Percentiles rank a stretch among this genome's conserved stretches.
Evolutionary conservation across 306 rosid genomes (phyloP).

Genomic region (Carpinus viminea): DNA sequence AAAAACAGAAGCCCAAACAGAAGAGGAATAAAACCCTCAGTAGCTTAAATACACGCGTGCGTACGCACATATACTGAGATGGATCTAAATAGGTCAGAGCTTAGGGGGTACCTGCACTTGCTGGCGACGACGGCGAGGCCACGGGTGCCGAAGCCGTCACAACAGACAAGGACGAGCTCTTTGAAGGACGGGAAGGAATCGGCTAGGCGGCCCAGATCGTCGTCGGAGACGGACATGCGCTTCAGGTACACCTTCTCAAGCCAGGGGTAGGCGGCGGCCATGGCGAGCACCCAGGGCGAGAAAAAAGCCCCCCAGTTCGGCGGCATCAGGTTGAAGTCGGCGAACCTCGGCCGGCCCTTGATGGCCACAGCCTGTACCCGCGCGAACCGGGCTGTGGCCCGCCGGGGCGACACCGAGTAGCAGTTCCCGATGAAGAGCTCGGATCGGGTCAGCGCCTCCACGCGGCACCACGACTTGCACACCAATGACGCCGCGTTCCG

Average conservation of each 20-base stretch:
- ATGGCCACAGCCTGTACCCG: constrained; percentile 55
- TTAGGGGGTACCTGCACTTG: constrained; percentile 61
- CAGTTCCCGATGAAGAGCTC: constrained; percentile 87
- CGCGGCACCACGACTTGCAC: constrained; percentile 88
- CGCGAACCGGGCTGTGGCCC: constrained; percentile 59
- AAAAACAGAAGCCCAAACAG: neutral
- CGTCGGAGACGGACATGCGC: constrained; percentile 73
- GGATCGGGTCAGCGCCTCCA: constrained; percentile 85
- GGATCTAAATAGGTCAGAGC: neutral
- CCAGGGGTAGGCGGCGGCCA: constrained; percentile 75
- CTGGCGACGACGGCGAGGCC: constrained; percentile 65
- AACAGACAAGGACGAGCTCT: constrained; percentile 78
- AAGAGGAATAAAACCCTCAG: neutral
- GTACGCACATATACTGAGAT: neutral
- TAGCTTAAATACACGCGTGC: neutral
- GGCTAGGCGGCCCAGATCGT: constrained; percentile 54
- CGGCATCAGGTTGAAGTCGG: constrained; percentile 89
- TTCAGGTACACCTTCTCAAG: constrained; percentile 78
- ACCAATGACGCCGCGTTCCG: constrained; percentile 96
- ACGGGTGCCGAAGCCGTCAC: constrained; percentile 72
- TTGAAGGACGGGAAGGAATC: constrained; percentile 54
- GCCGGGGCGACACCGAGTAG: constrained; percentile 64
- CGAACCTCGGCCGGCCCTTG: constrained; percentile 87
- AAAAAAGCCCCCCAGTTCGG: constrained; percentile 79
- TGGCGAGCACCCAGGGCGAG: constrained; percentile 59